Evolutionary conservation across 768 basidiomycete species (phyloP).

Genomic region (Hygrocybe punicea): DNA sequence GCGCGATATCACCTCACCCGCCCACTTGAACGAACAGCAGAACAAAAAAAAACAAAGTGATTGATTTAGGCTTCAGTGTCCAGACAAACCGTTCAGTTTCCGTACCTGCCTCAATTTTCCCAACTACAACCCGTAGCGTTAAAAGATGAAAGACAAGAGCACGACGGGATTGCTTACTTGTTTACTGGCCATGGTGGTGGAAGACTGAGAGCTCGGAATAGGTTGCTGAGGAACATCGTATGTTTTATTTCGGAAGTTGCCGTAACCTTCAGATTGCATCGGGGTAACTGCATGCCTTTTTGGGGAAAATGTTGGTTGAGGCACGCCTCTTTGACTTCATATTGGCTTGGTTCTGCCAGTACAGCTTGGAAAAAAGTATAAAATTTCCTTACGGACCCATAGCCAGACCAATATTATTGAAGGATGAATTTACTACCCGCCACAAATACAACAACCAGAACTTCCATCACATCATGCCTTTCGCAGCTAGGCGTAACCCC

Average conservation of each 20-base stretch:
- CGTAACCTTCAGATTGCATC: not conserved
- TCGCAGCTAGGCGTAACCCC: constrained; percentile 63
- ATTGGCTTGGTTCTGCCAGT: no score
- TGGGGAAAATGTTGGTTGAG: no score
- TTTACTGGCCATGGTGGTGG: constrained; percentile 56
- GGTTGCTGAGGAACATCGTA: not conserved
- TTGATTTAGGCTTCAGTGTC: constrained; percentile 21
- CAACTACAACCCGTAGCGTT: constrained; percentile 44
- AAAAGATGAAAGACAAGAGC: not conserved
- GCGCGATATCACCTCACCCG: constrained; percentile 82
- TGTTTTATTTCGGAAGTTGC: not conserved
- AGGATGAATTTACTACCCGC: no score
- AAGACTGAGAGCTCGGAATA: not conserved
- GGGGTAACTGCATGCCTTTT: not conserved
- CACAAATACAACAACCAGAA: not conserved
- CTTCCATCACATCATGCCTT: constrained; percentile 38
- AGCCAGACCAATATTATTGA: no score
- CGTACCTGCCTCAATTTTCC: constrained; percentile 75
- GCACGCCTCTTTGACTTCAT: no score
- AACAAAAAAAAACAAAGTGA: constrained; percentile 32
- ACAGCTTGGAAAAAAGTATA: no score
- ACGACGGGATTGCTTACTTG: constrained; percentile 41
- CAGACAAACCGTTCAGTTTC: no score
- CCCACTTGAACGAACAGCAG: constrained; percentile 55
- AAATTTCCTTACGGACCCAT: no score